Base-by-base conservation (phyloP, 208 protist species). In the Wallacemonas sp. region DNA sequence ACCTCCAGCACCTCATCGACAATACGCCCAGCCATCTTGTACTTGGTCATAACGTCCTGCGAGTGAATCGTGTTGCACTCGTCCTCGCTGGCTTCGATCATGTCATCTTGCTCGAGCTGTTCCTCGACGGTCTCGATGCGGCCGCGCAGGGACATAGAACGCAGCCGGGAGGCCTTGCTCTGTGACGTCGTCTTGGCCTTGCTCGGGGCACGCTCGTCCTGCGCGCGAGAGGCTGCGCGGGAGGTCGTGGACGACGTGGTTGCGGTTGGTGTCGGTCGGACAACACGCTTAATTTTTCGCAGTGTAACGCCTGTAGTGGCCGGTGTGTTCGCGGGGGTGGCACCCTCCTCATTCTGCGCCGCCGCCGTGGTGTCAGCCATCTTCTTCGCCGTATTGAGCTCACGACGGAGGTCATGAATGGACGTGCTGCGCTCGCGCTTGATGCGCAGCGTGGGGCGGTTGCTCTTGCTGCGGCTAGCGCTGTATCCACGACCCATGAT, bases 21-120 rank as follows among this genome's bases (percentile, higher is more conserved):
- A 36, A 98, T 90, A 26, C 85, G 68, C 22, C 91, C 95, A 31
- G 87, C 93, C 24, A 79, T 72, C 62, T 92, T 97, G 79, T 99
- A 99, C 80, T 98, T 99, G 67, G 90, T 97, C 62, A 98, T 90
- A 21, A 98, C 97, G 12, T 94, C 88, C 28, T 91, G 70, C 58
- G 90, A 83, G 47, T 70, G 72, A 47, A 96, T 75, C n/a, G 85
- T 94, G 62, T 90, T 80, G 17, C 72, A 70, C 53, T 88, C 74
- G 27, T 89, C 79, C 76, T 94, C 90, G 51, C 77, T 84, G 17
- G 70, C 75, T 61, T 84, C 86, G 54, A 90, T 62, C 4, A 58
- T 17, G 22, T 34, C 30, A 19, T 86, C 80, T n/a, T 82, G 74
- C 11, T 71, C 71, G 33, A 91, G 78, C 70, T 75, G 74, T 53